These are phyloP conservation scores for Parietaria judaica DNA, from an alignment of 306 rosid species.

Conservation along the genomic window DNA sequence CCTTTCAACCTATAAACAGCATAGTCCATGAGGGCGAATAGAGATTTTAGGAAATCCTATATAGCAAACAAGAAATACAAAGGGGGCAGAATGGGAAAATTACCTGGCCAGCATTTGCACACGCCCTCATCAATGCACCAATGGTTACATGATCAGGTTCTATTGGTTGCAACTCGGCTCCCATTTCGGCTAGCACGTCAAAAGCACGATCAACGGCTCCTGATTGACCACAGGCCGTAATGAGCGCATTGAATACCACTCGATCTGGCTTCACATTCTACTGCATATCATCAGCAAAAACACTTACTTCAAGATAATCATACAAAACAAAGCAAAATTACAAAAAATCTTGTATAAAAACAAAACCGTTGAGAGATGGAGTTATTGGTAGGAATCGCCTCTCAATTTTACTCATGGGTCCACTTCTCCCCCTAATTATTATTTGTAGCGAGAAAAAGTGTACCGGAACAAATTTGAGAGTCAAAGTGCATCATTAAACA, in stretches of 20 bases:
- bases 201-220: conserved; percentile 98
- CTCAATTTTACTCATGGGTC: no score
- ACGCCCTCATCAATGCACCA: conserved; percentile 89
- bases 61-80: conserved; percentile 14
- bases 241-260: conserved; percentile 98
- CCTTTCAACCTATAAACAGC: conserved; percentile 63
- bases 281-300: conserved; percentile 76
- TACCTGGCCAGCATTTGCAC: conserved; percentile 89
- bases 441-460: no score
- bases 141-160: conserved; percentile 88
- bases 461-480: no score
- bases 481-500: no score
- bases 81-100: conserved; percentile 15
- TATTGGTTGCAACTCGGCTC: conserved; percentile 65
- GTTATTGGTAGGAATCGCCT: no score
- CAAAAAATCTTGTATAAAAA: no score
- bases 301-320: conserved; percentile 16
- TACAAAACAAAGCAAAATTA: conserved; percentile 9
- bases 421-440: no score
- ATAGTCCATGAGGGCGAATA: not conserved
- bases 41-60: not conserved
- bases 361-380: no score
- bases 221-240: conserved; percentile 90
- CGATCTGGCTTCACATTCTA: conserved; percentile 99
- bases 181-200: conserved; percentile 91